phyloP scores from a whole-genome alignment of 2,329 filamentous ascomycete species.

The Claviceps sp. region DNA sequence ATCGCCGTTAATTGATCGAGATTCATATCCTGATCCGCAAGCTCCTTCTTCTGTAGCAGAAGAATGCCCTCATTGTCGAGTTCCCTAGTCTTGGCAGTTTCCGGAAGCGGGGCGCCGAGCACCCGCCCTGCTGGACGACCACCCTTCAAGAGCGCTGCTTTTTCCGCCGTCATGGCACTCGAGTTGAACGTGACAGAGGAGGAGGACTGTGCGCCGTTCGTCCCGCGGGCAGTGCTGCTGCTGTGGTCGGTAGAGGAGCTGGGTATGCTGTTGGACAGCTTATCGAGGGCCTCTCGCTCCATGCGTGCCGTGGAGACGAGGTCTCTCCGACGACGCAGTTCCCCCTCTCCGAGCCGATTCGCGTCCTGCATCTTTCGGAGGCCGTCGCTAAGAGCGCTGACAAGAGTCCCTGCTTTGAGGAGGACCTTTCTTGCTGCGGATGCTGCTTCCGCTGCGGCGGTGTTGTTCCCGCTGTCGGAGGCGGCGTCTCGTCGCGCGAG shows the following conservation, averaged over 20 bases:
- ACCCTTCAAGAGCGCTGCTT: constrained; percentile 32
- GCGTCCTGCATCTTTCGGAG: constrained; percentile 42
- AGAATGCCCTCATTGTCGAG: constrained; percentile 63
- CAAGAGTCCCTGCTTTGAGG: constrained; percentile 51
- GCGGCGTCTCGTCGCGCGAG: constrained; percentile 52
- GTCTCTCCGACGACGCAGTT: constrained; percentile 58
- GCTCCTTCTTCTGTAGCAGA: constrained; percentile 60
- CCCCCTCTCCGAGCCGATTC: constrained; percentile 54
- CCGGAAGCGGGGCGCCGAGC: constrained; percentile 56
- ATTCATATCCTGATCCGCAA: constrained; percentile 62
- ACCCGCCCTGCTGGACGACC: constrained; percentile 43
- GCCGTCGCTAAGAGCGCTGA: constrained; percentile 53
- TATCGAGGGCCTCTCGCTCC: constrained; percentile 65
- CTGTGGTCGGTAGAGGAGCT: constrained; percentile 9
- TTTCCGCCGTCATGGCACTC: constrained; percentile 25
- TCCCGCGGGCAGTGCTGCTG: constrained; percentile 29
- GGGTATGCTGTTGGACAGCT: constrained; percentile 46
- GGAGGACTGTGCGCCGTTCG: constrained; percentile 12
- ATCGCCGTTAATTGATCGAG: constrained; percentile 55
- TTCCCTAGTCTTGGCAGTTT: constrained; percentile 66
- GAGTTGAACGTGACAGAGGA: constrained; percentile 9
- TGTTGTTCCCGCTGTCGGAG: constrained; percentile 25
- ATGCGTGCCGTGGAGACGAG: constrained; percentile 55
- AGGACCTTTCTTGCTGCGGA: constrained; percentile 64
- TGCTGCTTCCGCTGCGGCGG: constrained; percentile 44